A percentile compares a stretch with the other conserved stretches of the same genome.
Evolutionary conservation across 768 basidiomycete species (phyloP).

Genomic region (Galerina marginata): DNA sequence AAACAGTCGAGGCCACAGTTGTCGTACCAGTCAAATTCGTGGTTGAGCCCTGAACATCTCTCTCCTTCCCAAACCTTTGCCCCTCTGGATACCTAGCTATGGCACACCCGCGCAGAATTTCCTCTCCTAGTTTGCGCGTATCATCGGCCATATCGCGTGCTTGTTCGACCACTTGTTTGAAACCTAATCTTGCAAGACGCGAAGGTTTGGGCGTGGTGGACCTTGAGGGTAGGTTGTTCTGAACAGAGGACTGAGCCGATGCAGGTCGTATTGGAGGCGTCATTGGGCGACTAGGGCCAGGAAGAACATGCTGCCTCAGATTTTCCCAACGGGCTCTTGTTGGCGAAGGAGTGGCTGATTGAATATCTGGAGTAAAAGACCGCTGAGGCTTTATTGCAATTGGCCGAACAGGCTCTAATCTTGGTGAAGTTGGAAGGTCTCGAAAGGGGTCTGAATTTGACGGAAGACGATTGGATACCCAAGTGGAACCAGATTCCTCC

Average conservation of each 20-base stretch:
- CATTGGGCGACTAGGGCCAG: conserved; percentile 28
- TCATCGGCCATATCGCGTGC: conserved; percentile 59
- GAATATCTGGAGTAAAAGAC: conserved; percentile 46
- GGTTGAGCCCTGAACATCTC: conserved; percentile 24
- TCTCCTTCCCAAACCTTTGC: conserved; percentile 28
- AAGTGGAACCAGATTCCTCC: neutral
- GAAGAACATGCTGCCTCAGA: conserved; percentile 59
- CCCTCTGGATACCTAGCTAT: conserved; percentile 52
- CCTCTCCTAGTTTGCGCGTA: conserved; percentile 54
- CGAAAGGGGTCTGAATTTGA: conserved; percentile 5
- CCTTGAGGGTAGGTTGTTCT: conserved; percentile 20
- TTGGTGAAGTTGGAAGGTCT: conserved; percentile 14
- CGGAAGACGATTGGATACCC: neutral
- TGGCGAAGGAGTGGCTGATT: conserved; percentile 39
- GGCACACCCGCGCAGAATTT: conserved; percentile 62
- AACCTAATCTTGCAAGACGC: conserved; percentile 56
- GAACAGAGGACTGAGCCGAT: conserved; percentile 30
- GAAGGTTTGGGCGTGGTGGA: conserved; percentile 53
- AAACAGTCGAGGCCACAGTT: conserved; percentile 21
- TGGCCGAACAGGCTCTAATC: conserved; percentile 26
- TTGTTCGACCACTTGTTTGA: conserved; percentile 70
- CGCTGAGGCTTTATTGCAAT: conserved; percentile 16
- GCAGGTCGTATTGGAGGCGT: conserved; percentile 34
- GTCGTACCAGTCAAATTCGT: conserved; percentile 22
- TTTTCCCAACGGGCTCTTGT: conserved; percentile 56